These are phyloP conservation scores for Suillus fuscotomentosus DNA, from an alignment of 768 basidiomycete species.

Conservation along the genomic window DNA sequence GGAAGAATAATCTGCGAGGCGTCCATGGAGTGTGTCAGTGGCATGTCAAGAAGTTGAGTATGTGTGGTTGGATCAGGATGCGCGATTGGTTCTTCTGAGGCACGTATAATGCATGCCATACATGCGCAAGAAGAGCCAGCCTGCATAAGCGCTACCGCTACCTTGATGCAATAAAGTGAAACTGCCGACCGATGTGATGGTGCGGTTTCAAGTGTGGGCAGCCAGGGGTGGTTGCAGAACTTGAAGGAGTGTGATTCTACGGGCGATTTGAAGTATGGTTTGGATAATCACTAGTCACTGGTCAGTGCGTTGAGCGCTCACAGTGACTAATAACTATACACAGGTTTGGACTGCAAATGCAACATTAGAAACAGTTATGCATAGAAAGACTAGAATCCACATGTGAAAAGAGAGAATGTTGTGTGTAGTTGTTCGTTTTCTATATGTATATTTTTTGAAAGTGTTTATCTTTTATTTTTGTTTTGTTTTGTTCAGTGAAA, in stretches of 20 bases:
- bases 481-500: neutral
- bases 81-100: neutral
- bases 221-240: neutral
- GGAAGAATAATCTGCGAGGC: slow-evolving; percentile 95
- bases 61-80: neutral
- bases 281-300: neutral
- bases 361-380: neutral
- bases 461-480: neutral
- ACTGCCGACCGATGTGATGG: neutral
- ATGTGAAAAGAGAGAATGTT: neutral
- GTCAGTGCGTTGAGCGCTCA: neutral
- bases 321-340: neutral
- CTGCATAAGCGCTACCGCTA: neutral
- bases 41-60: slow-evolving; percentile 80
- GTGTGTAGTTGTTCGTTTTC: no score
- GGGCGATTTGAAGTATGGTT: neutral
- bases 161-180: neutral
- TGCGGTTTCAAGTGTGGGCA: neutral
- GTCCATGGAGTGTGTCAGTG: slow-evolving; percentile 95
- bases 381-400: neutral
- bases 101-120: neutral
- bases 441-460: neutral
- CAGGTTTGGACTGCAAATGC: neutral
- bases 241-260: neutral
- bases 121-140: neutral